Conservation (phyloP, 2,329 filamentous ascomycete species). For the Pseudomassariella vexata region DNA sequence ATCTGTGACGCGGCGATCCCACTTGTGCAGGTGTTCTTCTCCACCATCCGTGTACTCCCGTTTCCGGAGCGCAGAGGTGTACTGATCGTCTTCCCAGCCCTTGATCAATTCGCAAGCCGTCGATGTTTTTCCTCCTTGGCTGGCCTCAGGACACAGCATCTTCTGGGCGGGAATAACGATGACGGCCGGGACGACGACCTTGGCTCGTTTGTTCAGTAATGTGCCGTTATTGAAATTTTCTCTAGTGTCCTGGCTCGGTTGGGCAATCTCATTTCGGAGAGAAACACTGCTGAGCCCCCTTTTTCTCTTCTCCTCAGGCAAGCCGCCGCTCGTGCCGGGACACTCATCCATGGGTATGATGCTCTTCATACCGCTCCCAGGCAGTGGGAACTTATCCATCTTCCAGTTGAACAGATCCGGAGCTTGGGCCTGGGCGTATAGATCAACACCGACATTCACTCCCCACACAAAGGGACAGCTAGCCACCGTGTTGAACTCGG, state of each 20-base stretch:
- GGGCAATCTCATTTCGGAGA: too few species aligned
- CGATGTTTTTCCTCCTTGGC: background rate
- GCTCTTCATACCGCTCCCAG: background rate
- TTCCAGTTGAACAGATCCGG: background rate
- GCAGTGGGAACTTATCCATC: background rate
- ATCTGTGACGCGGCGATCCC: too few species aligned
- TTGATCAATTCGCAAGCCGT: background rate
- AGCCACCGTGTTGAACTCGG: background rate
- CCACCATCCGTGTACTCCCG: too few species aligned
- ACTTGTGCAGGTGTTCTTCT: too few species aligned
- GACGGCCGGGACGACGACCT: background rate
- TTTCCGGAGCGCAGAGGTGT: too few species aligned
- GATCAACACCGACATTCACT: background rate
- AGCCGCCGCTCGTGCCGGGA: background rate
- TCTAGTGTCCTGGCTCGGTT: too few species aligned
- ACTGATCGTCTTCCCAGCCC: background rate
- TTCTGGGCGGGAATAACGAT: background rate
- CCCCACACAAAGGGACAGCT: background rate
- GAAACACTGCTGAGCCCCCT: too few species aligned
- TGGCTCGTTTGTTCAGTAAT: background rate
- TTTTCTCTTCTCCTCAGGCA: background rate
- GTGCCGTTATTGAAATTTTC: too few species aligned
- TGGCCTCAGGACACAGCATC: background rate
- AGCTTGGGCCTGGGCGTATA: background rate
- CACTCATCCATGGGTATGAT: background rate